phyloP scores from a whole-genome alignment of 805 yeast species.

The Scheffersomyces amazonensis region DNA sequence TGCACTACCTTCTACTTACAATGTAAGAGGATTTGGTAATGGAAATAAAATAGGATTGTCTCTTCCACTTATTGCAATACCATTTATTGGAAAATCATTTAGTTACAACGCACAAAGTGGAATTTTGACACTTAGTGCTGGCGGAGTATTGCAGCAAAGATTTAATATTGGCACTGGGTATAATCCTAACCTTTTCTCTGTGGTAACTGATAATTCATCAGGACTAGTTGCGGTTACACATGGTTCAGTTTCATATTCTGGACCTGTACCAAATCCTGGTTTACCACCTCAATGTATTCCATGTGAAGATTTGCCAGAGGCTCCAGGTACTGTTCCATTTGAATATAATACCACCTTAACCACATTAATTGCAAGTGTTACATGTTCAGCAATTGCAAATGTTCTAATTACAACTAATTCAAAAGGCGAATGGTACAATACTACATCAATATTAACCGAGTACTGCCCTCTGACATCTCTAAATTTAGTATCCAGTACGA shows the following conservation, averaged over 20 bases:
- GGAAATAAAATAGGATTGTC: slow-evolving; percentile 17
- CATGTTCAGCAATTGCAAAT: neutral
- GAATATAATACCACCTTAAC: neutral
- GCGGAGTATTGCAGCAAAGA: neutral
- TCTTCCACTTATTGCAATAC: slow-evolving; percentile 5
- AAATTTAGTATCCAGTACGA: too few species aligned
- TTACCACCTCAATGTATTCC: slow-evolving; percentile 9
- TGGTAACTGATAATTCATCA: neutral
- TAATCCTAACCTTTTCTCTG: neutral
- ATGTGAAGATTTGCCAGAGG: neutral
- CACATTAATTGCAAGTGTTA: neutral
- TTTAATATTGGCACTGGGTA: slow-evolving; percentile 5
- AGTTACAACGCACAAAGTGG: slow-evolving; percentile 1
- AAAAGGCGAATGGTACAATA: neutral
- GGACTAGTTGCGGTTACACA: slow-evolving; percentile 12
- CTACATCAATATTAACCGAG: neutral
- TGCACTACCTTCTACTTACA: slow-evolving; percentile 12
- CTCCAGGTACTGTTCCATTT: neutral
- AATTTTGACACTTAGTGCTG: neutral
- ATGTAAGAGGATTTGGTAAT: slow-evolving; percentile 23
- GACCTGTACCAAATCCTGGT: slow-evolving; percentile 15
- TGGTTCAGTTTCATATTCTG: slow-evolving; percentile 15
- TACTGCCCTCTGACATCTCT: too few species aligned
- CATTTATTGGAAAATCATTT: neutral
- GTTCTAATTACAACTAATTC: neutral